These are phyloP conservation scores for Coelastrella sp. DNA, from an alignment of 139 green algal genomes.

Conservation along the genomic window DNA sequence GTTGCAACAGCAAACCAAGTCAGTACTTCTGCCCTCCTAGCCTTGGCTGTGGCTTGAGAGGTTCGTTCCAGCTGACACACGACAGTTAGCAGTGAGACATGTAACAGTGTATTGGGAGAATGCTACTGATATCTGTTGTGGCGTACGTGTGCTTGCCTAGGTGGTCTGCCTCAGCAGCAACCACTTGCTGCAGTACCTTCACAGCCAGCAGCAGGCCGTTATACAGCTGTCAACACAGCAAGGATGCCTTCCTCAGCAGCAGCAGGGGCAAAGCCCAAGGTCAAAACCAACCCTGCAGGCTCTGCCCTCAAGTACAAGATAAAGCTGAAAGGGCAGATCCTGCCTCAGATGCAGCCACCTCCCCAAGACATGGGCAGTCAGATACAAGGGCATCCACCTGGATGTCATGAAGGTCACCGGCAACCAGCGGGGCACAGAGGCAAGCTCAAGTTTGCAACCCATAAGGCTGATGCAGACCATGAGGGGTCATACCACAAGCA, in stretches of 20 bases:
- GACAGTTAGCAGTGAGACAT: not conserved
- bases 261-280: slow-evolving; percentile 3
- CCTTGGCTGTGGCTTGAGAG: not conserved
- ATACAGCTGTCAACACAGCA: slow-evolving; percentile 10
- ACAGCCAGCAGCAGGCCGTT: not conserved
- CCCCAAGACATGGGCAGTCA: slow-evolving; percentile 21
- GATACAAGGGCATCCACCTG: not conserved
- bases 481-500: not conserved
- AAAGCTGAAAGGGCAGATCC: slow-evolving; percentile 21
- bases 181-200: not conserved
- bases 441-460: slow-evolving; percentile 35
- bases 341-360: slow-evolving; percentile 16
- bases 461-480: not conserved
- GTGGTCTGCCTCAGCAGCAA: not conserved
- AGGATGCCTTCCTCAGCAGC: too few relatives aligned
- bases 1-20: not conserved
- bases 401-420: not conserved
- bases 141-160: not conserved
- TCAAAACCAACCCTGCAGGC: slow-evolving; percentile 1
- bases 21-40: not conserved
- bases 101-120: too few relatives aligned
- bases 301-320: slow-evolving; percentile 23
- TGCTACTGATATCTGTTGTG: too few relatives aligned
- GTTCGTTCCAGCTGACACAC: not conserved
- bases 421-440: not conserved